Evolutionary conservation across 2,329 filamentous ascomycete genomes (phyloP).

Genomic region (Triangularia verruculosa): DNA sequence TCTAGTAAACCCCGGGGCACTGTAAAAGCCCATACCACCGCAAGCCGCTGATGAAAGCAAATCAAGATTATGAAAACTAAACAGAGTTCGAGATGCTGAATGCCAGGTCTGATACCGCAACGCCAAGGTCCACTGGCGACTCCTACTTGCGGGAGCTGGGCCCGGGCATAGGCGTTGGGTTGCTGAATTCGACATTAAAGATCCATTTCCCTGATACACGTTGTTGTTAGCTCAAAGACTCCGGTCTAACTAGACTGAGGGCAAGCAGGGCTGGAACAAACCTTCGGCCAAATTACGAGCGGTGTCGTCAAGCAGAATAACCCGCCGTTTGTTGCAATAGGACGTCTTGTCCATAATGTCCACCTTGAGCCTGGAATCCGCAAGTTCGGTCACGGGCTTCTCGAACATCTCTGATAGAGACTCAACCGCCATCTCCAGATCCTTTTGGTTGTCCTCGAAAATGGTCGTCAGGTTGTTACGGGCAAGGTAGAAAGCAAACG

Average conservation of each 20-base stretch:
- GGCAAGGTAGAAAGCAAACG: conserved; percentile 95
- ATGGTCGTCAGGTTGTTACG: conserved; percentile 95
- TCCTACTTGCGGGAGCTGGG: conserved; percentile 29
- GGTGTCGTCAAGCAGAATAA: conserved; percentile 88
- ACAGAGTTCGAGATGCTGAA: not conserved
- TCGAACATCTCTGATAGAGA: conserved; percentile 99
- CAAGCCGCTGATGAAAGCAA: not conserved
- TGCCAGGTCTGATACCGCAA: not conserved
- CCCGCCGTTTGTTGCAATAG: conserved; percentile 88
- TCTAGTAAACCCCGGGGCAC: conserved; percentile 14
- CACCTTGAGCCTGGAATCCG: conserved; percentile 85
- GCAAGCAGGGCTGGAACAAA: conserved; percentile 43
- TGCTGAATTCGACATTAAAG: conserved; percentile 40
- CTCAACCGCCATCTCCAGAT: conserved; percentile 95
- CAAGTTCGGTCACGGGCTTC: conserved; percentile 84
- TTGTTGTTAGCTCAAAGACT: conserved; percentile 30
- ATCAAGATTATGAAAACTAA: not conserved
- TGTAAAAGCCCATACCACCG: not conserved
- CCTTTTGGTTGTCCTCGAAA: conserved; percentile 98
- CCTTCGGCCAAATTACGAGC: conserved; percentile 87
- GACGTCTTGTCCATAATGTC: conserved; percentile 98
- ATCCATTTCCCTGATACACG: conserved; percentile 42
- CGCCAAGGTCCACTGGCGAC: not conserved
- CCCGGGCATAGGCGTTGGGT: conserved; percentile 21
- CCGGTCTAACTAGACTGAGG: not conserved